Base-by-base conservation (phyloP, 306 rosid genomes). In the Medicago lupulina region DNA sequence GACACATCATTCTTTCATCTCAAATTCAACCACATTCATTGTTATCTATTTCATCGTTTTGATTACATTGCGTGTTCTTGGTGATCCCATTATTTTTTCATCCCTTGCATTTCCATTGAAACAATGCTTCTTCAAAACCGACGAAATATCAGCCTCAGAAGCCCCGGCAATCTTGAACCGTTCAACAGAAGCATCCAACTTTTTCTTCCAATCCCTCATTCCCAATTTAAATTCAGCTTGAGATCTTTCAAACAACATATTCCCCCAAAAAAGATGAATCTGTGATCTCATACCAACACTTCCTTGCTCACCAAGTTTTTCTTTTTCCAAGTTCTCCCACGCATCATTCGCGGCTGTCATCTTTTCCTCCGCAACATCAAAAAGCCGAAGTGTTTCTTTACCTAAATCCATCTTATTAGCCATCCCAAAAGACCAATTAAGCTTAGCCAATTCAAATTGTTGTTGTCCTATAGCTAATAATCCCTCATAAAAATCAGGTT, bases 181-280 rank as follows among this genome's bases (percentile, higher is more conserved):
- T 57, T 86, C 84, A 9, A 86, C 85, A 11, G 98, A 90, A 71
- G 91, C 90, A 76, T 92, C 93, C 38, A 92, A 83, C 40, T 86
- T 91, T 67, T 80, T 81, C 87, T 92, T 86, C 98, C 98, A 94
- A 74, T 85, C 89, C 70, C 65, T 87, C 72, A 84, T 21, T 67
- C 90, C 94, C 46, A 94, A 72, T 67, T 94, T 94, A 75, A 86
- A 92, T 78, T 94, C 98, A 5, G 92, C 97, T 76, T 94, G 98
- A 65, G 98, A 94, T 76, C 96, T 85, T 83, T 94, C 97, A 28
- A 94, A 94, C 21, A 90, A 94, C 97, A 91, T 91, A 81, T 94
- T 94, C 40, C 98, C 98, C 98, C 93, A 90, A 83, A 94, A 94
- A 66, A 94, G 88, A 87, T 94, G 97, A 78, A 94, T 94, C 81